Evolutionary conservation across 2,329 filamentous ascomycete genomes (phyloP), one percentile per base, ranked within the genome.

Genomic region (Aureobasidium vineae): DNA sequence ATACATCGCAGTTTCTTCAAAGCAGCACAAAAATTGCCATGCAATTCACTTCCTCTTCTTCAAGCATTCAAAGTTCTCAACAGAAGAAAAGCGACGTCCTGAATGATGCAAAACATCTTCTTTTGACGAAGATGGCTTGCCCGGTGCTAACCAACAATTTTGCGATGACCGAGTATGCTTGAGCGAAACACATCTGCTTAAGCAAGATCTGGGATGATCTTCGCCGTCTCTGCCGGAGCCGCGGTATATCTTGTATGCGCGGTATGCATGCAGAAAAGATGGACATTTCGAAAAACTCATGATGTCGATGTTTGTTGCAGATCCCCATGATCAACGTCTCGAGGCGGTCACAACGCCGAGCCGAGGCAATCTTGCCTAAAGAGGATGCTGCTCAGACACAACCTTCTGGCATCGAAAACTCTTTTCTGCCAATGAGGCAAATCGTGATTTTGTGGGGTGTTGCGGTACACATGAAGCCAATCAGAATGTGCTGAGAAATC

Each of bases 301-400:
- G 54, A 59, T 59, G 54, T 59, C 38, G 54, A n/a, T 31, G 36
- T 59, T 53, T 19, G 50, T 45, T 33, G 54, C 54, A 59, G 54
- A 59, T 59, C 54, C 26, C 38, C 23, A 31, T 59, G 38, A 59
- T 59, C 54, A 36, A 52, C 49, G 13, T 26, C 38, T 4, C 15
- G n/a, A 21, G 31, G 33, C 21, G 6, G 16, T 21, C 23, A 11
- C 19, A 31, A 21, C 38, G 16, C 36, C 50, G 26, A n/a, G 23
- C 54, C 54, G 36, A 21, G 26, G 11, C 13, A 33, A 40, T 26
- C 54, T 59, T 43, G 21, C 54, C 54, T 16, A 19, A 59, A 43
- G 3, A 21, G 54, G 54, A 33, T 45, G 54, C 54, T 19, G 54
- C 54, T 45, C 23, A 13, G 21, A 11, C 33, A 13, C 33, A 36